Evolutionary conservation across 148 eudicot genomes (phyloP), one percentile per base, ranked within the genome.

Genomic region (Camellia japonica): DNA sequence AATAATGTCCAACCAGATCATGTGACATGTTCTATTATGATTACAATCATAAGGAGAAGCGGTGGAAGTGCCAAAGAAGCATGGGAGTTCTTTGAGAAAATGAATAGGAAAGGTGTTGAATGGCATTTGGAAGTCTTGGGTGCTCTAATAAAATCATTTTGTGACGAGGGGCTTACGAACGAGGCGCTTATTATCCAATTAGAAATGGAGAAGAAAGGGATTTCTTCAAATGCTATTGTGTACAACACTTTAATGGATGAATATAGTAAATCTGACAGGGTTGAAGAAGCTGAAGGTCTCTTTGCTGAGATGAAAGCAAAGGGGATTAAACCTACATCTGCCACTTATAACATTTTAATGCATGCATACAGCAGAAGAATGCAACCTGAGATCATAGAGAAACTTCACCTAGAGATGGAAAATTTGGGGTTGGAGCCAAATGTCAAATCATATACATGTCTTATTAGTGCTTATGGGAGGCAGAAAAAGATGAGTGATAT

Each of bases 211-310:
- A 93, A 90, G 84, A 92, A 89, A 75, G 98, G 99, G 58, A 87
- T 92, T 56, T 79, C 93, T 69, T 90, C 99, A 19, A 93, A 93
- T 83, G 90, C 89, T 30, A 80, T 93, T 44, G 80, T 96, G 47
- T 96, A 96, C 66, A 93, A 93, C 80, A 96, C 93, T 12, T 80
- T 96, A 59, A 91, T 96, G 93, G 91, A 93, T 82, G 91, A 95
- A 20, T 92, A 91, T 71, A 74, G 88, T 80, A 90, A 90, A 66
- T 89, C 91, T 12, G 89, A 96, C 85, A 90, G 85, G 42, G 80
- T 93, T 13, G 99, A 92, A 88, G 98, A 93, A 82, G 99, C 92
- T 0, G 99, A 96, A 85, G 98, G 93, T 74, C 97, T 96, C 75
- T 91, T 92, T 81, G 81, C 87, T 47, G 99, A 96, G 86, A 90